Percentiles rank a stretch among this genome's conserved stretches.
phyloP scores from a whole-genome alignment of 2,329 filamentous ascomycete genomes.

The Beauveria scarabaeidicola region DNA sequence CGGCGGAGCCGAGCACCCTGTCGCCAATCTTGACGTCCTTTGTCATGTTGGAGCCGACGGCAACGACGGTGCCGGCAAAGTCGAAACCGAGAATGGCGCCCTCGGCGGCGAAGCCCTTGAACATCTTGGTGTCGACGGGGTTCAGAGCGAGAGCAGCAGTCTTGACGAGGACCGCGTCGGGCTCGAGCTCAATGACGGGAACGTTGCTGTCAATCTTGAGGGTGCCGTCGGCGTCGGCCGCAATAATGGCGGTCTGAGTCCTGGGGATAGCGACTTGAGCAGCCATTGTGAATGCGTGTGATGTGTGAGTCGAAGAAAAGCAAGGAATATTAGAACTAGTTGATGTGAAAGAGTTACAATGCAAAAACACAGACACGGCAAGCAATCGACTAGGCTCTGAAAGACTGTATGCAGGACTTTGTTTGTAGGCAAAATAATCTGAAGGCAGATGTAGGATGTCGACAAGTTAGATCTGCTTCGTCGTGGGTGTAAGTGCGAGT shows the following conservation, averaged over 20 bases:
- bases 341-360: neutral
- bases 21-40: conserved; percentile 17
- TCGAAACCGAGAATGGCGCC: conserved; percentile 26
- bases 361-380: neutral
- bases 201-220: conserved; percentile 3
- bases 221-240: conserved; percentile 3
- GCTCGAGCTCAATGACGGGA: conserved; percentile 7
- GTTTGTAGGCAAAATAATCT: neutral
- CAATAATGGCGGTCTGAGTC: conserved; percentile 9
- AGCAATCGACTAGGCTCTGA: neutral
- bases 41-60: conserved; percentile 15
- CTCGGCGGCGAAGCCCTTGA: conserved; percentile 17
- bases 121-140: conserved; percentile 28
- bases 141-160: conserved; percentile 26
- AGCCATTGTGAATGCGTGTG: conserved; percentile 6
- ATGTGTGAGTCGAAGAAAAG: neutral
- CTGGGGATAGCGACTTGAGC: conserved; percentile 7
- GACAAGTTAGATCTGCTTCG: neutral
- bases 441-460: neutral
- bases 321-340: neutral
- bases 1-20: conserved; percentile 19
- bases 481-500: neutral
- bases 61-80: conserved; percentile 26
- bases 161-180: conserved; percentile 16
- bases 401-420: neutral